Percentiles rank a stretch among this genome's conserved stretches.
These are phyloP conservation scores for Phyllosticta ampelicida DNA, from an alignment of 2,329 filamentous ascomycete genomes.

Conservation along the genomic window DNA sequence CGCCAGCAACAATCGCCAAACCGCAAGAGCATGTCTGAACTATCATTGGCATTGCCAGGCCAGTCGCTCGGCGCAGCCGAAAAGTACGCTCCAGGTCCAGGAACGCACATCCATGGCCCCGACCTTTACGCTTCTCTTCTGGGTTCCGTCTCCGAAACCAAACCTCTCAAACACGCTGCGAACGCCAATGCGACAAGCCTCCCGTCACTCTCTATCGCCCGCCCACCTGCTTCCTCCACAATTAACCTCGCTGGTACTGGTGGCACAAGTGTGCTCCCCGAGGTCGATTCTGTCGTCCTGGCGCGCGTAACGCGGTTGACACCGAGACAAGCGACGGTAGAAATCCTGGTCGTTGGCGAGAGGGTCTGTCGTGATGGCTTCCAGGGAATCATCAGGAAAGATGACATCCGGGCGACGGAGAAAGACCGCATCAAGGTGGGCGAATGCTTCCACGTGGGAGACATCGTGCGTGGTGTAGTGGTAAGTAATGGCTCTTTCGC, in stretches of 20 bases:
- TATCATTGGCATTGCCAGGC: constrained; percentile 61
- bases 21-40: constrained; percentile 22
- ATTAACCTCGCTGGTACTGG: constrained; percentile 13
- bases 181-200: constrained; percentile 44
- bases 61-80: constrained; percentile 60
- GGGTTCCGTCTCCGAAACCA: constrained; percentile 46
- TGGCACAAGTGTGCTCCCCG: constrained; percentile 65
- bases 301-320: constrained; percentile 78
- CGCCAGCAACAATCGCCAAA: neutral
- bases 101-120: constrained; percentile 69
- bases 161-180: constrained; percentile 36
- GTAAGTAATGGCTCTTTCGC: constrained; percentile 35
- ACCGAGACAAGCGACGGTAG: constrained; percentile 72
- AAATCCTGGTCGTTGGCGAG: constrained; percentile 66
- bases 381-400: constrained; percentile 75
- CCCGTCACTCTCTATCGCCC: constrained; percentile 23
- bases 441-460: constrained; percentile 84
- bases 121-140: constrained; percentile 74
- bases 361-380: constrained; percentile 60
- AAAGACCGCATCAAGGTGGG: constrained; percentile 89
- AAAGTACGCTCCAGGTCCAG: constrained; percentile 63
- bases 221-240: constrained; percentile 18
- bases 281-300: constrained; percentile 70
- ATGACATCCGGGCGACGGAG: constrained; percentile 85
- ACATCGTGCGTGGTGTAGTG: constrained; percentile 79